Evolutionary conservation across 768 basidiomycete genomes (phyloP).

Genomic region (Lactifluus hygrophoroides): DNA sequence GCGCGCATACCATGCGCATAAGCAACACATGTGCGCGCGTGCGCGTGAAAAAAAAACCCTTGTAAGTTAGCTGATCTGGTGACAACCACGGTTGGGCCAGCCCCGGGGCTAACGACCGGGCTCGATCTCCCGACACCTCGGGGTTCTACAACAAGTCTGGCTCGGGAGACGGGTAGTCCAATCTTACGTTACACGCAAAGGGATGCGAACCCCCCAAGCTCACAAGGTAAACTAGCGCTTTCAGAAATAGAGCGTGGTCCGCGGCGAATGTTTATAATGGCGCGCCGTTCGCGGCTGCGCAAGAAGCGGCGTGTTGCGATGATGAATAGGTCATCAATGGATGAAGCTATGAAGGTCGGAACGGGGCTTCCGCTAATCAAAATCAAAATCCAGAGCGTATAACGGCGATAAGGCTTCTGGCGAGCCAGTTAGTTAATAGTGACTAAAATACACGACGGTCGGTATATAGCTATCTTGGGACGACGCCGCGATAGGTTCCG

Average conservation of each 20-base stretch:
- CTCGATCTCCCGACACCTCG: neutral
- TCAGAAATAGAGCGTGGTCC: constrained; percentile 5
- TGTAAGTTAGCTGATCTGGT: neutral
- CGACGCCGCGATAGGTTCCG: neutral
- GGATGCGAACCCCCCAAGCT: neutral
- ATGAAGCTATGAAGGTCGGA: too few species aligned
- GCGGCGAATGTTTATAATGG: neutral
- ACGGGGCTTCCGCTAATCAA: neutral
- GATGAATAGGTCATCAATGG: neutral
- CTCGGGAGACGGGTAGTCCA: neutral
- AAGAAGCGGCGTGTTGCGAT: neutral
- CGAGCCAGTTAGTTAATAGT: neutral
- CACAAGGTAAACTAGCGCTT: neutral
- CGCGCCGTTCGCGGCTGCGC: neutral
- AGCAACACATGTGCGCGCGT: neutral
- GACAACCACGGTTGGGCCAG: neutral
- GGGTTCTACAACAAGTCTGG: neutral
- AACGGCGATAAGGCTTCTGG: neutral
- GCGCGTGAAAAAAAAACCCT: neutral
- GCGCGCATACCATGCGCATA: constrained; percentile 2
- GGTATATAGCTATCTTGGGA: neutral
- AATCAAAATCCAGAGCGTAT: neutral
- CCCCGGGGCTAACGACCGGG: neutral
- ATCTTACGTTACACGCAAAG: neutral
- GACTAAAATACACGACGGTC: neutral